Percentiles rank a stretch among this genome's conserved stretches.
phyloP scores from a whole-genome alignment of 225 moss, liverwort and hornwort genomes.

The Thuidium tamariscinum region DNA sequence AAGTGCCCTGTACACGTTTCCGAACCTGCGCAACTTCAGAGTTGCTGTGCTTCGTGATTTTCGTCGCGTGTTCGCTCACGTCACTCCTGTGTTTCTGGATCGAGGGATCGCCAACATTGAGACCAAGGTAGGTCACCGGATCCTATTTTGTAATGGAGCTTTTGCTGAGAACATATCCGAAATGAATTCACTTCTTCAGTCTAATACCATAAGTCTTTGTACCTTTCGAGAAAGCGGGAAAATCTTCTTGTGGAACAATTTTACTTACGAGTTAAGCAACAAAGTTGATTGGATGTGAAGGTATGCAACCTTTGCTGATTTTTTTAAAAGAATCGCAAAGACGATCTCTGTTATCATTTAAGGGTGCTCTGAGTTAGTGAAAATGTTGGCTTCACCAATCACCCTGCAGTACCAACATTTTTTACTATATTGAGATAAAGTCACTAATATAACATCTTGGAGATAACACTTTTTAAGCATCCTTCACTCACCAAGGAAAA shows the following conservation, averaged over 20 bases:
- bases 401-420: not conserved
- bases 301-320: not conserved
- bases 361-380: not conserved
- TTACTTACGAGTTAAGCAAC: not conserved
- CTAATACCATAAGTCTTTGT: not conserved
- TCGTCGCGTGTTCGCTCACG: constrained; percentile 82
- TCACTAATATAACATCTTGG: not conserved
- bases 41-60: constrained; percentile 65
- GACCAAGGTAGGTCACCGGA: constrained; percentile 55
- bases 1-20: constrained; percentile 85
- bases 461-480: not conserved
- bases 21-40: constrained; percentile 76
- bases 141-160: not conserved
- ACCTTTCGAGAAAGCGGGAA: not conserved
- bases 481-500: not conserved
- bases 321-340: not conserved
- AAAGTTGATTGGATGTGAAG: not conserved
- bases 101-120: constrained; percentile 87
- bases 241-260: not conserved
- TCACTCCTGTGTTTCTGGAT: constrained; percentile 78
- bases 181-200: not conserved
- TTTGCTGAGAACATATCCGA: not conserved
- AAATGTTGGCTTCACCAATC: not conserved
- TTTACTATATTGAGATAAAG: not conserved
- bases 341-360: not conserved